These are phyloP conservation scores for Theileria equi DNA, from an alignment of 169 alveolate species.

Conservation along the genomic window DNA sequence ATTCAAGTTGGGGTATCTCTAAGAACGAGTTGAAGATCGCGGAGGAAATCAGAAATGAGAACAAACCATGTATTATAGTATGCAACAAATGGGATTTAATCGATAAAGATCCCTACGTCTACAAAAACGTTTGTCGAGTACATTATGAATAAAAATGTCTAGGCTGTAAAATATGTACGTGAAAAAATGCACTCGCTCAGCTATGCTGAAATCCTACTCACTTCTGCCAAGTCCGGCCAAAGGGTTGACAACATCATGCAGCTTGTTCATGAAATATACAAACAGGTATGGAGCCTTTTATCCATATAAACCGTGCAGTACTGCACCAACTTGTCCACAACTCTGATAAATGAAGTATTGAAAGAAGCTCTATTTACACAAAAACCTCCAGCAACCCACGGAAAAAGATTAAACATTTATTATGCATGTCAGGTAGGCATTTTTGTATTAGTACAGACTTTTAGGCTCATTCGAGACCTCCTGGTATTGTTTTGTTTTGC, in stretches of 20 bases:
- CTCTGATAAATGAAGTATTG: constrained; percentile 55
- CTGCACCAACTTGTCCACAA: constrained; percentile 38
- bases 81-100: constrained; percentile 79
- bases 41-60: constrained; percentile 65
- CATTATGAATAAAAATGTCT: neutral
- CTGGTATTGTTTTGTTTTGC: constrained; percentile 73
- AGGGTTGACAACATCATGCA: constrained; percentile 64
- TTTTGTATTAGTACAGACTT: too few species aligned
- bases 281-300: constrained; percentile 46
- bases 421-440: constrained; percentile 62
- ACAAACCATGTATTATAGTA: constrained; percentile 69
- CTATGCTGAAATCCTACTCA: constrained; percentile 69
- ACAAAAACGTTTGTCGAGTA: constrained; percentile 50
- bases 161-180: constrained; percentile 63
- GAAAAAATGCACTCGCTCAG: constrained; percentile 66
- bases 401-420: constrained; percentile 69
- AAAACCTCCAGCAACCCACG: constrained; percentile 67
- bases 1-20: constrained; percentile 73
- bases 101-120: constrained; percentile 68
- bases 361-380: constrained; percentile 70
- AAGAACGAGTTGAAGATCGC: constrained; percentile 71
- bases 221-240: constrained; percentile 76
- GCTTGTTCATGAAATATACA: constrained; percentile 53
- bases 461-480: constrained; percentile 69
- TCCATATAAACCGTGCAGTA: constrained; percentile 10